Evolutionary conservation across 164 flowering plant species (phyloP).

Genomic region (Dillenia suffruticosa): DNA sequence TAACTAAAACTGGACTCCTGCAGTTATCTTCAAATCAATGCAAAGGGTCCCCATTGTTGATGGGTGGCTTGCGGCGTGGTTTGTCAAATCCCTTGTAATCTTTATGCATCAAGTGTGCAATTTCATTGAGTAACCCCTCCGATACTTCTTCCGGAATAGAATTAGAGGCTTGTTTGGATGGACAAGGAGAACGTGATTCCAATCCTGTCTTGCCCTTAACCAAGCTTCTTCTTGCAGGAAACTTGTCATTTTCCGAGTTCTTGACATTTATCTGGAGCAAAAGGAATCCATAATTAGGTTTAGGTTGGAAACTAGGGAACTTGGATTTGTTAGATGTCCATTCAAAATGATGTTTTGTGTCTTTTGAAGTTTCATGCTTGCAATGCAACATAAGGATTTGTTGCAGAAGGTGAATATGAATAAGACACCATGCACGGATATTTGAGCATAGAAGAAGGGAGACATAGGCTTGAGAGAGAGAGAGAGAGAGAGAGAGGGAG

Average conservation of each 20-base stretch:
- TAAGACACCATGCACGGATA: neutral
- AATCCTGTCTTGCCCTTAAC: conserved; percentile 1
- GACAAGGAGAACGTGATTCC: conserved; percentile 3
- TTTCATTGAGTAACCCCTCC: conserved; percentile 27
- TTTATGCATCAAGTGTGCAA: conserved; percentile 38
- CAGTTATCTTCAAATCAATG: conserved; percentile 10
- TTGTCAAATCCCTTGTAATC: conserved; percentile 36
- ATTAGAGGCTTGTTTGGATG: conserved; percentile 1
- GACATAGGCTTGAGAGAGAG: conserved; percentile 13
- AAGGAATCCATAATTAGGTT: neutral
- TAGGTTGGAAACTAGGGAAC: neutral
- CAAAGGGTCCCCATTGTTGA: conserved; percentile 38
- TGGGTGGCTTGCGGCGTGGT: conserved; percentile 41
- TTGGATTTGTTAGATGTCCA: neutral
- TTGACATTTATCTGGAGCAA: conserved; percentile 4
- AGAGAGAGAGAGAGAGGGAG: conserved; percentile 23
- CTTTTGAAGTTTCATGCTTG: too few species aligned
- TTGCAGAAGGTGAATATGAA: neutral
- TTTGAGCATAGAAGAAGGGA: neutral
- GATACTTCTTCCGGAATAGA: conserved; percentile 6
- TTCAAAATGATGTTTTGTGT: too few species aligned
- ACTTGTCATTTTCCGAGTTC: conserved; percentile 10
- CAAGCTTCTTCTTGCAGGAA: conserved; percentile 1
- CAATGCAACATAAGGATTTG: too few species aligned
- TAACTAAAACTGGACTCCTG: neutral